Evolutionary conservation across 805 yeast species (phyloP).

Genomic region (Candida endomychidarum): DNA sequence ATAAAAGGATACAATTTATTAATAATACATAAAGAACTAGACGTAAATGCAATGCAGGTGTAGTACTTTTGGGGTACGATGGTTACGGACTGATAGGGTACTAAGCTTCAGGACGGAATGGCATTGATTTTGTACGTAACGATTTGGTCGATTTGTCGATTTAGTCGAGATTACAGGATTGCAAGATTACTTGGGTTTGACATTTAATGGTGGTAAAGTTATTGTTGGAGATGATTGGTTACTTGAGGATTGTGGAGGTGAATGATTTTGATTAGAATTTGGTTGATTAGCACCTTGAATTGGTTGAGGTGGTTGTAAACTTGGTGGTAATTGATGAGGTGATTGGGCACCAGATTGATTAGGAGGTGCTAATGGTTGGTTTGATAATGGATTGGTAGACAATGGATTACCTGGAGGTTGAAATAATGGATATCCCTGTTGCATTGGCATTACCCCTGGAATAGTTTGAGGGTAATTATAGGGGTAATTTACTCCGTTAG

Average conservation of each 20-base stretch:
- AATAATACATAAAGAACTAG: slow-evolving; percentile 4
- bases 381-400: too few species aligned
- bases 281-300: not conserved
- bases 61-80: not conserved
- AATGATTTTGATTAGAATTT: not conserved
- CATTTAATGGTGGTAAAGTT: slow-evolving; percentile 1
- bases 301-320: not conserved
- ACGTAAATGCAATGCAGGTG: slow-evolving; percentile 2
- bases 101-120: not conserved
- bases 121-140: not conserved
- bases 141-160: too few species aligned
- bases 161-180: too few species aligned
- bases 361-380: not conserved
- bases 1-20: not conserved
- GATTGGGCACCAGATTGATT: not conserved
- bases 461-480: not conserved
- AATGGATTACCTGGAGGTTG: not conserved
- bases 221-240: not conserved
- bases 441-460: slow-evolving; percentile 1
- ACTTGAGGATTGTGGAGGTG: not conserved
- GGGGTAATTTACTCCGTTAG: not conserved
- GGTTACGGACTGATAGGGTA: not conserved
- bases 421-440: not conserved
- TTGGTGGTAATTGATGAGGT: not conserved
- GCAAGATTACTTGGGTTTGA: not conserved